A percentile compares a stretch with the other conserved stretches of the same genome.
Conservation (phyloP, 1,284 basidiomycete species). For the Trametes pubescens region DNA sequence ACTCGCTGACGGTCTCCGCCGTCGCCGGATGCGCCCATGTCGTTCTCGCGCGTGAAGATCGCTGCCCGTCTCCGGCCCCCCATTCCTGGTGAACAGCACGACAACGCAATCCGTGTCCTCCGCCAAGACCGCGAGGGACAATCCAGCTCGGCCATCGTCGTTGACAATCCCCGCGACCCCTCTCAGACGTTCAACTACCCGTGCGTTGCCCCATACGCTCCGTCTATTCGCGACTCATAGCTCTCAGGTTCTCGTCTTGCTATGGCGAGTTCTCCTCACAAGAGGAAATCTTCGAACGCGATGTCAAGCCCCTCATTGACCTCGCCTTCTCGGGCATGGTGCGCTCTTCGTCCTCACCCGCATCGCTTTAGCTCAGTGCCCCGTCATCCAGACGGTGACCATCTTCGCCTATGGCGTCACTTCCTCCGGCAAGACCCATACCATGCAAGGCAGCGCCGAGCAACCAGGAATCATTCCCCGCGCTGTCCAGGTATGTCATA, state of each 20-base stretch:
- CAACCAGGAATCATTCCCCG: slow-evolving; percentile 85
- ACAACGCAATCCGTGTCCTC: slow-evolving; percentile 64
- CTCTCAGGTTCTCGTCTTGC: slow-evolving; percentile 70
- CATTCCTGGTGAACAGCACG: slow-evolving; percentile 65
- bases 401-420: slow-evolving; percentile 87
- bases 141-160: slow-evolving; percentile 55
- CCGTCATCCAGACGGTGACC: slow-evolving; percentile 66
- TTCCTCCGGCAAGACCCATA: slow-evolving; percentile 85
- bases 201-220: slow-evolving; percentile 46
- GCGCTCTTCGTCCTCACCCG: slow-evolving; percentile 38
- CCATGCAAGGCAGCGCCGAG: slow-evolving; percentile 79
- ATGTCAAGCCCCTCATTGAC: slow-evolving; percentile 75
- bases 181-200: slow-evolving; percentile 77
- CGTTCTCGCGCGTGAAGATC: slow-evolving; percentile 53
- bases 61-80: slow-evolving; percentile 72
- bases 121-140: slow-evolving; percentile 43
- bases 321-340: slow-evolving; percentile 76
- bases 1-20: too few relatives aligned
- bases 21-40: slow-evolving; percentile 15
- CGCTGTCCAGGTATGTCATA: slow-evolving; percentile 62
- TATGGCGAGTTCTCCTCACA: slow-evolving; percentile 72
- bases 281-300: slow-evolving; percentile 73
- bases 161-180: slow-evolving; percentile 70
- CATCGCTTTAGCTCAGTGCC: not conserved
- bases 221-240: not conserved